phyloP scores from a whole-genome alignment of 495 filamentous ascomycete species.

The Cercophora newfieldiana region DNA sequence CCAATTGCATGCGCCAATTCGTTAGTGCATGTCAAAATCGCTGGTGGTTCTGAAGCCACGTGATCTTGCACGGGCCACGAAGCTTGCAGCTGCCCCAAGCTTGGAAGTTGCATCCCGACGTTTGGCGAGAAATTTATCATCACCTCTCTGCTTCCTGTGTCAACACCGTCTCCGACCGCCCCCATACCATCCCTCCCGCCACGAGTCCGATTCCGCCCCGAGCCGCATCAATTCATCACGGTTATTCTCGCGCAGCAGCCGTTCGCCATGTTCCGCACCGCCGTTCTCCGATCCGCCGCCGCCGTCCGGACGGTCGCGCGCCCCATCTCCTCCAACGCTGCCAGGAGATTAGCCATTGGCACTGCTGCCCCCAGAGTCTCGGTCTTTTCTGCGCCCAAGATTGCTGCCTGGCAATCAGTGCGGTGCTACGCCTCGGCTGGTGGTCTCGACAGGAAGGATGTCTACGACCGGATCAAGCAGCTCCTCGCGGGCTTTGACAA shows the following conservation, averaged over 20 bases:
- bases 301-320: conserved; percentile 52
- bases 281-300: conserved; percentile 65
- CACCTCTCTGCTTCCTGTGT: conserved; percentile 22
- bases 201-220: conserved; percentile 17
- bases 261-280: conserved; percentile 76
- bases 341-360: conserved; percentile 54
- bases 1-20: not conserved
- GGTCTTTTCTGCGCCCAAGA: conserved; percentile 45
- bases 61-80: conserved; percentile 20
- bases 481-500: conserved; percentile 96
- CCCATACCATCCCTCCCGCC: conserved; percentile 18
- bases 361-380: conserved; percentile 39
- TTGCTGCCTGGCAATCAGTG: conserved; percentile 57
- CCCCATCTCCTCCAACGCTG: conserved; percentile 57
- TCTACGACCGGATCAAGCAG: conserved; percentile 89
- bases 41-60: not conserved
- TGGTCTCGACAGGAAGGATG: conserved; percentile 74
- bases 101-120: conserved; percentile 20
- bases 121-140: conserved; percentile 50
- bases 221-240: not conserved
- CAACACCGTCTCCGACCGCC: conserved; percentile 20
- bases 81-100: conserved; percentile 11
- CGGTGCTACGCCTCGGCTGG: conserved; percentile 84
- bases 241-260: not conserved
- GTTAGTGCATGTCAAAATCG: not conserved